Evolutionary conservation across 305 asterid genomes (phyloP), one percentile per base, ranked within the genome.

Genomic region (Rubia balearica): DNA sequence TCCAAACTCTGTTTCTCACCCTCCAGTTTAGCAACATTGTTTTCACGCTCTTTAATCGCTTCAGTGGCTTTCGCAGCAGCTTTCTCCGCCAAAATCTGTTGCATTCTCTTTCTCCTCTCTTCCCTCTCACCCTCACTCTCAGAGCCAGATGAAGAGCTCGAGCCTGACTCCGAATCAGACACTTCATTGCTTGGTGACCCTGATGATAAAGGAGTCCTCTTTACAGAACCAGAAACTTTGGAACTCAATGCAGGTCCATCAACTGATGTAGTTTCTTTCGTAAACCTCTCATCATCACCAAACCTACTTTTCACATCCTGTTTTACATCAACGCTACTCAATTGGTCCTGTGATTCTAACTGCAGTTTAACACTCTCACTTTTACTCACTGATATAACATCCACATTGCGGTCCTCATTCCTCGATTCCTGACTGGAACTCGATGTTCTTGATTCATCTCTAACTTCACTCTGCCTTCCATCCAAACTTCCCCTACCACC

Each of bases 1-100:
- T 89, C 97, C 82, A 93, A 81, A 78, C 97, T 89, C 83, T 88
- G 90, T 83, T 88, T 93, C 87, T 89, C 98, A 68, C 98, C 98
- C 80, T 93, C 97, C 86, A 93, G 81, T 78, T 81, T 85, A 46
- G 97, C 98, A 73, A 93, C 87, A 82, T 83, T 77, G 80, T 89
- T 85, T 81, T 93, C 98, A 33, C 88, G 96, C 67, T 85, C 94
- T 87, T 87, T 87, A 73, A 93, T 90, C 61, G 97, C 91, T 79
- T 89, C 91, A 72, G 81, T 65, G 62, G 92, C 97, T 77, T 90
- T 93, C 16, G 91, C 87, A 79, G 95, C 97, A 42, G 96, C 98
- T 89, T 83, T 88, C 81, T 88, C 96, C 33, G 96, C 95, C 81
- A 93, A 83, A 70, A 90, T 84, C 69, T 87, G 96, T 71, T 90